Conservation (phyloP, 257 asterid genomes). For the Scutellaria minor region DNA sequence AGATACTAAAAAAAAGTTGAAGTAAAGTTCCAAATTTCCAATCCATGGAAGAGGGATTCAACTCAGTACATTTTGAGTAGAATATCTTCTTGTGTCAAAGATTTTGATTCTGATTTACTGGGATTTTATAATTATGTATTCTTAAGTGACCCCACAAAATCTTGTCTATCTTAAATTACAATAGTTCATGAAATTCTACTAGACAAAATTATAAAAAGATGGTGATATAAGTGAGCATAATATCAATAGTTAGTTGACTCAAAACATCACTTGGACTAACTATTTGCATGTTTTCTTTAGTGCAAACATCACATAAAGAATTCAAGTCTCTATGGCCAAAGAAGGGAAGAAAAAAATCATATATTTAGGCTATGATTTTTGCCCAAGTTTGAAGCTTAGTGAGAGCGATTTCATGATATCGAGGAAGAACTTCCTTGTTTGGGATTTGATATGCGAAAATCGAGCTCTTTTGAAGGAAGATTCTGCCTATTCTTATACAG, state of each 20-base stretch:
- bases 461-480: conserved; percentile 33
- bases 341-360: conserved; percentile 66
- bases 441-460: conserved; percentile 66
- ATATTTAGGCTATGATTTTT: conserved; percentile 80
- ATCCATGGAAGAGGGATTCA: too few relatives aligned
- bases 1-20: too few relatives aligned
- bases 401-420: conserved; percentile 71
- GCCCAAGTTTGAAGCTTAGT: conserved; percentile 48
- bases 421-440: conserved; percentile 70
- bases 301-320: conserved; percentile 30
- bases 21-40: too few relatives aligned
- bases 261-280: not conserved
- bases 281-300: not conserved
- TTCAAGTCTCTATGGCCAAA: conserved; percentile 43
- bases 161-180: not conserved
- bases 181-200: too few relatives aligned
- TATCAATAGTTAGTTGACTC: too few relatives aligned
- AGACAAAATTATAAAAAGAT: too few relatives aligned
- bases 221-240: conserved; percentile 13
- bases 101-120: not conserved
- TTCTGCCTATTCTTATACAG: conserved; percentile 41
- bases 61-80: not conserved
- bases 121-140: not conserved
- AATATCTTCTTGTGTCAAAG: conserved; percentile 8
- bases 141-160: conserved; percentile 35